Evolutionary conservation across 2,329 filamentous ascomycete genomes (phyloP).

Genomic region (Blastomyces gilchristii): DNA sequence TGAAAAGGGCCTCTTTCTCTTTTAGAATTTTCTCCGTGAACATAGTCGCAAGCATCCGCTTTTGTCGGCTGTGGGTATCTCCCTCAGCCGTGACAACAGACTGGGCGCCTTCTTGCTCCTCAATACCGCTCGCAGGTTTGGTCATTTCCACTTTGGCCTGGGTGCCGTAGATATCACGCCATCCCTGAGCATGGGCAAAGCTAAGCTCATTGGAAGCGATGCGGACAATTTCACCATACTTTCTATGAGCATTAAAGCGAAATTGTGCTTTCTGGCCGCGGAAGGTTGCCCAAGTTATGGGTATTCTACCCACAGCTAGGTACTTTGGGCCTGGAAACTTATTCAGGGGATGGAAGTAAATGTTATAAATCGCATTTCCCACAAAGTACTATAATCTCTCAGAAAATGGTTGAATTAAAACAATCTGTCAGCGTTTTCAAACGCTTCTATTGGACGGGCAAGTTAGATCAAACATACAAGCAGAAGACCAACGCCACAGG

Average conservation of each 20-base stretch:
- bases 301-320: slow-evolving; percentile 14
- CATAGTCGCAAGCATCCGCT: slow-evolving; percentile 28
- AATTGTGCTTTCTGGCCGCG: slow-evolving; percentile 10
- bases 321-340: slow-evolving; percentile 19
- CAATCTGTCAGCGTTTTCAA: not conserved
- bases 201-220: slow-evolving; percentile 23
- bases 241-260: slow-evolving; percentile 17
- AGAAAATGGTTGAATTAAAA: not conserved
- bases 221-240: slow-evolving; percentile 24
- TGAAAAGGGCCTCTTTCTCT: slow-evolving; percentile 30
- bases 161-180: slow-evolving; percentile 24
- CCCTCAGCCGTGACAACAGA: slow-evolving; percentile 16
- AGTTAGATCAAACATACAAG: slow-evolving; percentile 1
- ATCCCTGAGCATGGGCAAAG: slow-evolving; percentile 19
- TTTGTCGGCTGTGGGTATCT: slow-evolving; percentile 21
- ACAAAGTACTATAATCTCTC: not conserved
- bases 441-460: no score
- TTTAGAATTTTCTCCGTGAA: slow-evolving; percentile 36
- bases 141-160: slow-evolving; percentile 9
- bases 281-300: slow-evolving; percentile 9
- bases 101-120: slow-evolving; percentile 6
- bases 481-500: not conserved
- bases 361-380: slow-evolving; percentile 17
- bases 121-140: slow-evolving; percentile 9
- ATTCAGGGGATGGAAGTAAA: slow-evolving; percentile 20